phyloP scores from a whole-genome alignment of 768 basidiomycete genomes.

The Tulasnella sp. region DNA sequence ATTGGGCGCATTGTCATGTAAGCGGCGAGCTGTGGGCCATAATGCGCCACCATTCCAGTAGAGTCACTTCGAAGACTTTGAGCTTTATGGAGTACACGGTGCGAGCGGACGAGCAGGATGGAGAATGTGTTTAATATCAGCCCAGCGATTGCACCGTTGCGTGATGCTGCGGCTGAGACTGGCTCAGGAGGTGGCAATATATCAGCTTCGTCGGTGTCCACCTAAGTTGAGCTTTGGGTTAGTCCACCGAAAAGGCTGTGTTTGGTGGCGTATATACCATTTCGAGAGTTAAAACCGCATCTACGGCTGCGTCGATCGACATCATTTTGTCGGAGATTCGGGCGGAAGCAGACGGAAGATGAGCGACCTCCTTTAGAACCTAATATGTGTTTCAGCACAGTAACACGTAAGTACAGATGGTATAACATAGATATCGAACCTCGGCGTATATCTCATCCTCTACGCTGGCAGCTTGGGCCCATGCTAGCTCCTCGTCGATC shows the following conservation, averaged over 20 bases:
- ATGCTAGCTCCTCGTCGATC: constrained; percentile 42
- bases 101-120: constrained; percentile 14
- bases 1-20: constrained; percentile 31
- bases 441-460: constrained; percentile 72
- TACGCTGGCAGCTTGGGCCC: constrained; percentile 59
- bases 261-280: constrained; percentile 39
- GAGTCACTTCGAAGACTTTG: constrained; percentile 14
- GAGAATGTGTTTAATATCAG: constrained; percentile 6
- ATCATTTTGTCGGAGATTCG: constrained; percentile 71
- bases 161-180: neutral
- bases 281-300: constrained; percentile 58
- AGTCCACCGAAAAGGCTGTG: no score
- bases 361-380: constrained; percentile 67
- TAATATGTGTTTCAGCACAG: neutral
- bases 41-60: no score
- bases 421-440: neutral
- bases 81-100: neutral
- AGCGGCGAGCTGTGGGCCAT: constrained; percentile 33
- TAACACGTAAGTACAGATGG: neutral
- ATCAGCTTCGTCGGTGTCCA: constrained; percentile 22
- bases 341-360: constrained; percentile 62
- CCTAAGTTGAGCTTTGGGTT: constrained; percentile 19
- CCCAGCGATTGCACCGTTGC: constrained; percentile 1
- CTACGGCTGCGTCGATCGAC: constrained; percentile 64
- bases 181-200: constrained; percentile 14